Conservation (phyloP, 768 basidiomycete species). For the Suillus alpinus region DNA sequence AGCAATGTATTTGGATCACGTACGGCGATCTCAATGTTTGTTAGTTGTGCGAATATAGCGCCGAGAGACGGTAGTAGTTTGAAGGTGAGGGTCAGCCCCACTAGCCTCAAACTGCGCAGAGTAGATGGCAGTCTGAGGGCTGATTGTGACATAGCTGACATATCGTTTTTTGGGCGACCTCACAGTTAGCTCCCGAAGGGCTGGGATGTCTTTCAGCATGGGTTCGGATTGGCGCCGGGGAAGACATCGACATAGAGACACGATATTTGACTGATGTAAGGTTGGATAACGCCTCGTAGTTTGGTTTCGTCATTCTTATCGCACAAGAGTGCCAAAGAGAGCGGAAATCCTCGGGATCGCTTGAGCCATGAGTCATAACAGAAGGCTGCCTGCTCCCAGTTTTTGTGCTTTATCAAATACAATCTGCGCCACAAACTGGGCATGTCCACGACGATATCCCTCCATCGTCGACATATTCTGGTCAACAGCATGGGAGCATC, state of each 20-base stretch:
- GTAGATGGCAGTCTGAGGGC: background rate
- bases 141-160: too few species aligned
- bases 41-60: conserved; percentile 16
- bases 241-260: conserved; percentile 5
- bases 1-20: conserved; percentile 2
- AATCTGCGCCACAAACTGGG: conserved; percentile 46
- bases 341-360: conserved; percentile 14
- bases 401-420: conserved; percentile 9
- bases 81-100: conserved; percentile 1
- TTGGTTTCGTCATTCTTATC: background rate
- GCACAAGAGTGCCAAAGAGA: conserved; percentile 16
- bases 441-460: too few species aligned
- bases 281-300: conserved; percentile 10
- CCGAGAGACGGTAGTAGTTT: conserved; percentile 6
- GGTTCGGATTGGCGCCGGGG: conserved; percentile 9
- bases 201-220: conserved; percentile 17
- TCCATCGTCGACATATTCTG: too few species aligned
- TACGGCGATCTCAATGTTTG: conserved; percentile 8
- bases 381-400: conserved; percentile 11
- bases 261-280: conserved; percentile 11
- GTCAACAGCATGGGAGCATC: background rate
- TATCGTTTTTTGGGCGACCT: background rate
- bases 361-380: conserved; percentile 11
- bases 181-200: conserved; percentile 18
- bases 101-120: conserved; percentile 16